Conservation (phyloP, 257 asterid species). For the Cruciata laevipes region DNA sequence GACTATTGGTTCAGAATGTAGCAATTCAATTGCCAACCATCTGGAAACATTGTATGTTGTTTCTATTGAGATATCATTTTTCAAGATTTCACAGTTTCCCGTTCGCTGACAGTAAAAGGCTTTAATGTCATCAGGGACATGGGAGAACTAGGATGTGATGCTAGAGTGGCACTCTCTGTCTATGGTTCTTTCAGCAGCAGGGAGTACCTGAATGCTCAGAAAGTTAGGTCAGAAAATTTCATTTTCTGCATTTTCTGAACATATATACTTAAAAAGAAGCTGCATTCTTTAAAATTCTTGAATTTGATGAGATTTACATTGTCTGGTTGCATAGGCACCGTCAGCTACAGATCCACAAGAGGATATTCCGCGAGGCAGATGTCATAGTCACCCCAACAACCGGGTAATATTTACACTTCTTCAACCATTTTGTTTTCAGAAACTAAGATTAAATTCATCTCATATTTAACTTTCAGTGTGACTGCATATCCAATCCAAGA, state of each 20-base stretch:
- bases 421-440: background rate
- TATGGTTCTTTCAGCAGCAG: conserved; percentile 69
- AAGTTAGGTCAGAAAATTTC: conserved; percentile 38
- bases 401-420: conserved; percentile 36
- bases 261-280: background rate
- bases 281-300: background rate
- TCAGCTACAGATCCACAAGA: conserved; percentile 55
- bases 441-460: background rate
- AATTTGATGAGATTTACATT: background rate
- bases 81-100: background rate
- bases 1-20: conserved; percentile 85
- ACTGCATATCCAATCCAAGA: conserved; percentile 67
- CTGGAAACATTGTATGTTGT: conserved; percentile 45
- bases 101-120: background rate
- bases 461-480: conserved; percentile 33
- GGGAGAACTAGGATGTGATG: conserved; percentile 80
- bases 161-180: conserved; percentile 65
- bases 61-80: background rate
- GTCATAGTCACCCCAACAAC: conserved; percentile 90
- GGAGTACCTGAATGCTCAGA: conserved; percentile 84
- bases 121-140: conserved; percentile 34
- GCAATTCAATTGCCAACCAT: conserved; percentile 36
- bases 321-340: conserved; percentile 45
- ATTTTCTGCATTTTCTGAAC: background rate
- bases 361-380: conserved; percentile 64